Conservation (phyloP, 257 asterid species). For the Echites panduratus region DNA sequence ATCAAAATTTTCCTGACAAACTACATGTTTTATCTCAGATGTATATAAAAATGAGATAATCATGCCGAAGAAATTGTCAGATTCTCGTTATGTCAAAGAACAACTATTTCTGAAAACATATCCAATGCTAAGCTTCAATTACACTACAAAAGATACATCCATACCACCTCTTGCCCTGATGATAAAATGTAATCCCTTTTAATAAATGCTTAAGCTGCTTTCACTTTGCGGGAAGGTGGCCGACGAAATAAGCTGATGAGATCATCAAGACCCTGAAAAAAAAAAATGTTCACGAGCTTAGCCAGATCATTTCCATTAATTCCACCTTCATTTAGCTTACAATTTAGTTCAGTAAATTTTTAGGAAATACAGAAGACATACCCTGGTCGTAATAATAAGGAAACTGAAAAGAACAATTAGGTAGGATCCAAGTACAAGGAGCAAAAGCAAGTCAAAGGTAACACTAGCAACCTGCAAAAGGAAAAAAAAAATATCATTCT, state of each 20-base stretch:
- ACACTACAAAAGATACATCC: slow-evolving; percentile 23
- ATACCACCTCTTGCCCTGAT: slow-evolving; percentile 12
- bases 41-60: neutral
- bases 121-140: slow-evolving; percentile 21
- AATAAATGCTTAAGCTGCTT: slow-evolving; percentile 36
- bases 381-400: slow-evolving; percentile 80
- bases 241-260: slow-evolving; percentile 88
- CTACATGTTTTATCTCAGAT: neutral
- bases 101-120: neutral
- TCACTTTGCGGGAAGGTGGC: slow-evolving; percentile 78
- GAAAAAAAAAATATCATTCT: neutral
- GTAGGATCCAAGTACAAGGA: slow-evolving; percentile 81
- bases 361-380: slow-evolving; percentile 25
- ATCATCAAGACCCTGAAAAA: slow-evolving; percentile 86
- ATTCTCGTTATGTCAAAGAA: neutral
- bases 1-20: neutral
- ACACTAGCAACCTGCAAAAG: slow-evolving; percentile 80
- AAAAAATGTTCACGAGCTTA: slow-evolving; percentile 11
- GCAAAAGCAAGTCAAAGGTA: slow-evolving; percentile 82
- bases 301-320: neutral
- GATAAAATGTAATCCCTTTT: slow-evolving; percentile 9
- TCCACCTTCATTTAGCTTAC: neutral
- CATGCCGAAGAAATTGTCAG: neutral
- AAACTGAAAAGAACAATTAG: slow-evolving; percentile 72
- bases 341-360: neutral